phyloP scores from a whole-genome alignment of 768 basidiomycete species.

The Strobilomyces echinocephalus region DNA sequence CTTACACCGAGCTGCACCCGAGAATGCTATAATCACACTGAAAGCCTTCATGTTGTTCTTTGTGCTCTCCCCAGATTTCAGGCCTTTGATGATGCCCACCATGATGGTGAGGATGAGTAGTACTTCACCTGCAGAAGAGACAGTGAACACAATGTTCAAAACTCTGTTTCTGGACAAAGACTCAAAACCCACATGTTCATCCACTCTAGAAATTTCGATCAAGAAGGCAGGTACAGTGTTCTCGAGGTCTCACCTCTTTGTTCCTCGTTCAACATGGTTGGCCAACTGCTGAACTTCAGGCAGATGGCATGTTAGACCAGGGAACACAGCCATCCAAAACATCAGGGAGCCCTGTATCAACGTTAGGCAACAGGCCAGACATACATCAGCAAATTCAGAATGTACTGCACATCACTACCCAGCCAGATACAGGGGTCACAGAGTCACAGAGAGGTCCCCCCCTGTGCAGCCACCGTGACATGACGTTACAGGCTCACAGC shows the following conservation, averaged over 20 bases:
- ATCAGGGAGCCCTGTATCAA: conserved; percentile 54
- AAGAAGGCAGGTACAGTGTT: neutral
- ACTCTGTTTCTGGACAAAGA: conserved; percentile 68
- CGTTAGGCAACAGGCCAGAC: neutral
- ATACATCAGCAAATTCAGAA: too few relatives aligned
- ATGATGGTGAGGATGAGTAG: conserved; percentile 66
- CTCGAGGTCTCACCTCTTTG: conserved; percentile 40
- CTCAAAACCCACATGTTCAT: conserved; percentile 50
- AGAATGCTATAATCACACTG: conserved; percentile 73
- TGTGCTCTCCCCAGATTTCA: conserved; percentile 55
- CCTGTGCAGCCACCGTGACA: too few relatives aligned
- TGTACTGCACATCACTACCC: too few relatives aligned
- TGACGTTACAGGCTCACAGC: too few relatives aligned
- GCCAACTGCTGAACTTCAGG: conserved; percentile 61
- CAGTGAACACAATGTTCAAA: conserved; percentile 69
- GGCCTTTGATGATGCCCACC: conserved; percentile 67
- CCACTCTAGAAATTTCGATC: conserved; percentile 25
- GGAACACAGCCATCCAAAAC: conserved; percentile 83
- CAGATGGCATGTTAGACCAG: conserved; percentile 65
- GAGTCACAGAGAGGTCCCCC: too few relatives aligned
- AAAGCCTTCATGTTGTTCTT: conserved; percentile 74
- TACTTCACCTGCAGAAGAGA: conserved; percentile 68
- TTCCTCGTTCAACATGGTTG: conserved; percentile 33
- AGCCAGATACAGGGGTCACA: too few relatives aligned
- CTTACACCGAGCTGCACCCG: conserved; percentile 72